These are phyloP conservation scores for Venturia asperata DNA, from an alignment of 2,329 filamentous ascomycete species.

Conservation along the genomic window DNA sequence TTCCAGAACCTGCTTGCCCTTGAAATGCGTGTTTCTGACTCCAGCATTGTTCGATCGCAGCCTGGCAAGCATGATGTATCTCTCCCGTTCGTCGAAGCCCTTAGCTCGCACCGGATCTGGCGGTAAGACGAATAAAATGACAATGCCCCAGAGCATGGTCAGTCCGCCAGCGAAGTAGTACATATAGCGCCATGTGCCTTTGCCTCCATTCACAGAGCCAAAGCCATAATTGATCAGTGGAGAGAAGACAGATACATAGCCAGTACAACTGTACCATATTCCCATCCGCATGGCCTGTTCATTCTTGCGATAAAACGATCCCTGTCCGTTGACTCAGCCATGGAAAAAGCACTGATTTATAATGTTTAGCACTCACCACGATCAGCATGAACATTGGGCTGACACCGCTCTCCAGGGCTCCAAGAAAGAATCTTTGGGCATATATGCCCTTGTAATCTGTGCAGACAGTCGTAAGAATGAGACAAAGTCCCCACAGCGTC, in stretches of 20 bases:
- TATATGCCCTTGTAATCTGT: slow-evolving; percentile 6
- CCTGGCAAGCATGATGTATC: slow-evolving; percentile 26
- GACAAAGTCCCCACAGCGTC: slow-evolving; percentile 34
- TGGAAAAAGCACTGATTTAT: too few relatives aligned
- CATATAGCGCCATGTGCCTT: slow-evolving; percentile 37
- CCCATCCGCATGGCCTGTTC: slow-evolving; percentile 23
- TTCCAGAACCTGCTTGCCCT: slow-evolving; percentile 37
- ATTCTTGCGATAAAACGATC: slow-evolving; percentile 23
- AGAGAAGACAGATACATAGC: slow-evolving; percentile 40
- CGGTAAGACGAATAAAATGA: slow-evolving; percentile 28
- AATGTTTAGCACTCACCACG: slow-evolving; percentile 24
- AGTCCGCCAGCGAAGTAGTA: slow-evolving; percentile 37
- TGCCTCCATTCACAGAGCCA: slow-evolving; percentile 35
- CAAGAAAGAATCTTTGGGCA: slow-evolving; percentile 43
- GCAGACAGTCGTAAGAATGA: slow-evolving; percentile 36
- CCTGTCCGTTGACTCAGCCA: background rate
- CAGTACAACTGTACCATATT: slow-evolving; percentile 24
- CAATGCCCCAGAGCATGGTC: slow-evolving; percentile 30
- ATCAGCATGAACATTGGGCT: slow-evolving; percentile 46
- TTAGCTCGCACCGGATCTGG: slow-evolving; percentile 36
- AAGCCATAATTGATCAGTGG: slow-evolving; percentile 45
- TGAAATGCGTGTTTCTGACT: slow-evolving; percentile 40
- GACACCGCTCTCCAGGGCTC: slow-evolving; percentile 44
- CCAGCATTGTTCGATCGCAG: slow-evolving; percentile 27
- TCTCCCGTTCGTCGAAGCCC: slow-evolving; percentile 33